Conservation (phyloP, 805 yeast species). For the Vanderwaltozyma yarrowii region DNA sequence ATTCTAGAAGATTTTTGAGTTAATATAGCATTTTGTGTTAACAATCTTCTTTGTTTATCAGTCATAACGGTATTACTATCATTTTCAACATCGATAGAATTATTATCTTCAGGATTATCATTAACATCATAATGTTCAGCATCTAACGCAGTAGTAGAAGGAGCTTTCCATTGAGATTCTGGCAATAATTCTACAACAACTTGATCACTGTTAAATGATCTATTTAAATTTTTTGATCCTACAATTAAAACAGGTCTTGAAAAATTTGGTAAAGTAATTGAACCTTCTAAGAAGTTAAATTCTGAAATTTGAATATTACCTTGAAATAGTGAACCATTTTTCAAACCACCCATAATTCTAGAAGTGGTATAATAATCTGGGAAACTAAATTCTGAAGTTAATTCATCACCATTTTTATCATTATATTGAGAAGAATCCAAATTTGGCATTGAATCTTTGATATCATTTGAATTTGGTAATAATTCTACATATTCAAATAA, state of each 20-base stretch:
- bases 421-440: constrained; percentile 29
- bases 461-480: constrained; percentile 61
- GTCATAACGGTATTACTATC: constrained; percentile 36
- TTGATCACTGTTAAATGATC: constrained; percentile 86
- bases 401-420: constrained; percentile 6
- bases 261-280: constrained; percentile 59
- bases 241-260: constrained; percentile 72
- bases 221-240: constrained; percentile 77
- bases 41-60: constrained; percentile 40
- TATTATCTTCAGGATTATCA: constrained; percentile 46
- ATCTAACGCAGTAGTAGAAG: constrained; percentile 70
- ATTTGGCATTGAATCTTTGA: constrained; percentile 69
- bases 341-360: constrained; percentile 81
- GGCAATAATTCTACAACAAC: constrained; percentile 89
- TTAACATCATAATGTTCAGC: constrained; percentile 54
- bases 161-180: constrained; percentile 75
- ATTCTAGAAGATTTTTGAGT: constrained; percentile 44
- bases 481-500: constrained; percentile 60
- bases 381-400: constrained; percentile 45
- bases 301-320: constrained; percentile 74
- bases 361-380: constrained; percentile 74
- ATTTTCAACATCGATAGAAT: constrained; percentile 35
- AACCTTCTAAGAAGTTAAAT: constrained; percentile 83
- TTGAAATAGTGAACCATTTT: constrained; percentile 77
- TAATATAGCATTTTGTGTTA: constrained; percentile 66